phyloP scores from a whole-genome alignment of 75 land plant species.

The Adiantum capillusveneris region DNA sequence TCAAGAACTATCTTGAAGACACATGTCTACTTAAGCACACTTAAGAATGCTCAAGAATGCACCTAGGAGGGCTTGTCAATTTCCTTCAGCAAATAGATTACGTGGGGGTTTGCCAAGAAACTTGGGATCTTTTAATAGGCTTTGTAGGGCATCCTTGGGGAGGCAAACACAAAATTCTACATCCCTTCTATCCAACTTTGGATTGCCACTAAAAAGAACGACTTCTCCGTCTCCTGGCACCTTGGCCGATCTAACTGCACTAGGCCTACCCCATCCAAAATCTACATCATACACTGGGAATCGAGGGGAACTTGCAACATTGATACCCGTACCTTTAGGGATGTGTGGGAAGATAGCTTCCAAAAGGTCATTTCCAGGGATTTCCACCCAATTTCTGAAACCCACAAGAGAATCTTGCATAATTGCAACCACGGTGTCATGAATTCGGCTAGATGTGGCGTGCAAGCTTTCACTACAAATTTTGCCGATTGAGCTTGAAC shows the following conservation, averaged over 20 bases:
- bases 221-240: slow-evolving; percentile 68
- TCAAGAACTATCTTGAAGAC: too few species aligned
- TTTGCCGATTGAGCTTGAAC: background rate
- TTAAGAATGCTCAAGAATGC: too few species aligned
- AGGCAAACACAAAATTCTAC: slow-evolving; percentile 51
- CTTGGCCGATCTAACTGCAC: slow-evolving; percentile 48
- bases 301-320: slow-evolving; percentile 56
- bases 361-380: slow-evolving; percentile 35
- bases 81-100: background rate
- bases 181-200: slow-evolving; percentile 42
- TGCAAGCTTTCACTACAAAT: background rate
- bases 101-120: slow-evolving; percentile 41
- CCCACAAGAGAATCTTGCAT: background rate
- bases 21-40: too few species aligned
- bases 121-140: slow-evolving; percentile 33
- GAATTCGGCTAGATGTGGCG: slow-evolving; percentile 10
- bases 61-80: too few species aligned
- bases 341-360: slow-evolving; percentile 41
- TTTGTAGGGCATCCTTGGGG: slow-evolving; percentile 36
- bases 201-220: slow-evolving; percentile 51
- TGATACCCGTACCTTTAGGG: background rate
- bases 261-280: slow-evolving; percentile 64
- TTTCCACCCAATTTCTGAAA: background rate
- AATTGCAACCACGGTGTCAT: slow-evolving; percentile 7
- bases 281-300: slow-evolving; percentile 67